Evolutionary conservation across 148 eudicot species (phyloP), one percentile per base, ranked within the genome.

Genomic region (Agrostemma githago): DNA sequence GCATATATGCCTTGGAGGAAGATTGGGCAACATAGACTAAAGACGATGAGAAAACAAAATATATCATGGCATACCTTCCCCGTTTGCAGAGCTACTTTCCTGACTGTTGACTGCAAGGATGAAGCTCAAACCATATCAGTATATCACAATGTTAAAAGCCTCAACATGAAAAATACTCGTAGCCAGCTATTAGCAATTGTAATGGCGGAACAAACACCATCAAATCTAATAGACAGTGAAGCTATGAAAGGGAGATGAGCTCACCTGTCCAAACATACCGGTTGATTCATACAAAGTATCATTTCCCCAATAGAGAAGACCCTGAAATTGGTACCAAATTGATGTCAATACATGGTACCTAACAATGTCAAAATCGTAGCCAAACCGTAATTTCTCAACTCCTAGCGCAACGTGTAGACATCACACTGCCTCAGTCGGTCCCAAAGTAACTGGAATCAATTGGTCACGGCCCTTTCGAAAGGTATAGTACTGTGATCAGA

Each of bases 251-350:
- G 44, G 20, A 42, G 11, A 62, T 11, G 64, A 75, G 78, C 81
- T 79, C 70, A 92, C 99, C 82, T 73, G 79, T 37, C 89, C 89
- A 62, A 88, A 37, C 51, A 92, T 88, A 73, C 99, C 99, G 48
- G 94, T 96, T 54, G 97, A 96, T 79, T 92, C 99, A 77, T 86
- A 89, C 6, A 96, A 82, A 26, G 91, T 86, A 76, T 96, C 87
- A 78, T 92, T 85, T 75, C 87, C 96, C 73, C 82, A 88, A 76
- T 90, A 96, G 10, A 90, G 74, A 85, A 96, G 94, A 81, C 99
- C 99, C 99, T 96, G 89, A 62, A 84, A 84, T 58, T 75, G 72
- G 38, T 7, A 17, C 59, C 17, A 66, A 19, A 67, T 20, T 56
- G 20, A 67, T 26, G 76, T 66, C 70, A 72, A 26, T 26, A 26